Percentiles rank a stretch among this genome's conserved stretches.
Evolutionary conservation across 805 yeast species (phyloP).

Genomic region (Cyberlindnera mississippiensis): DNA sequence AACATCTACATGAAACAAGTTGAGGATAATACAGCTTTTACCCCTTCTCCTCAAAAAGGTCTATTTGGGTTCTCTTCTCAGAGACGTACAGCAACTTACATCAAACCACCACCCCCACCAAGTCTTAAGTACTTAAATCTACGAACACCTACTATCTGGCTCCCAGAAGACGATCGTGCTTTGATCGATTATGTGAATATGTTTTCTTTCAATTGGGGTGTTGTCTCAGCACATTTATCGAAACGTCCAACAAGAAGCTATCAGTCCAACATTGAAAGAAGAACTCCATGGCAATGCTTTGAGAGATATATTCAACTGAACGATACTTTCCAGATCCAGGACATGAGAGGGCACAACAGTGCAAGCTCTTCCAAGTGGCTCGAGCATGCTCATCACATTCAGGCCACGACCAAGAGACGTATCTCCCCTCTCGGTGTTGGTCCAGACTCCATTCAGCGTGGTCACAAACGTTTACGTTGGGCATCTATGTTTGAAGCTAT

Average conservation of each 20-base stretch:
- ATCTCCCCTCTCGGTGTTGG: constrained; percentile 94
- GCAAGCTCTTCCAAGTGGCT: constrained; percentile 86
- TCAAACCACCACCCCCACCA: constrained; percentile 90
- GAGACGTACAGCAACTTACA: constrained; percentile 55
- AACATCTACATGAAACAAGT: constrained; percentile 51
- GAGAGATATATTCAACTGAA: constrained; percentile 92
- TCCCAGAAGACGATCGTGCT: constrained; percentile 86
- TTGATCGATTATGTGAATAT: constrained; percentile 80
- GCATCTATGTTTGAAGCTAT: constrained; percentile 96
- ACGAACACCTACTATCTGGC: constrained; percentile 92
- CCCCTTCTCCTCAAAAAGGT: constrained; percentile 50
- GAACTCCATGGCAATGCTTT: constrained; percentile 99
- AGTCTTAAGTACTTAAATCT: constrained; percentile 71
- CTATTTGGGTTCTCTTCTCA: constrained; percentile 41
- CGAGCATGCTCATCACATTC: constrained; percentile 86
- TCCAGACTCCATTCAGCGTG: constrained; percentile 86
- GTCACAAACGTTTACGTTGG: constrained; percentile 89
- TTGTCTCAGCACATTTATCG: constrained; percentile 77
- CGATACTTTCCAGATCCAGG: constrained; percentile 81
- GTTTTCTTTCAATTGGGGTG: constrained; percentile 89
- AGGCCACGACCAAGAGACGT: constrained; percentile 81
- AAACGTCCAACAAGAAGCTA: constrained; percentile 64
- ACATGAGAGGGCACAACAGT: constrained; percentile 84
- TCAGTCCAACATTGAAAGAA: constrained; percentile 83
- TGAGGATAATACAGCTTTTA: constrained; percentile 35